These are phyloP conservation scores for Oryza nivara DNA, from an alignment of 176 grass and related monocot genomes.

Conservation along the genomic window DNA sequence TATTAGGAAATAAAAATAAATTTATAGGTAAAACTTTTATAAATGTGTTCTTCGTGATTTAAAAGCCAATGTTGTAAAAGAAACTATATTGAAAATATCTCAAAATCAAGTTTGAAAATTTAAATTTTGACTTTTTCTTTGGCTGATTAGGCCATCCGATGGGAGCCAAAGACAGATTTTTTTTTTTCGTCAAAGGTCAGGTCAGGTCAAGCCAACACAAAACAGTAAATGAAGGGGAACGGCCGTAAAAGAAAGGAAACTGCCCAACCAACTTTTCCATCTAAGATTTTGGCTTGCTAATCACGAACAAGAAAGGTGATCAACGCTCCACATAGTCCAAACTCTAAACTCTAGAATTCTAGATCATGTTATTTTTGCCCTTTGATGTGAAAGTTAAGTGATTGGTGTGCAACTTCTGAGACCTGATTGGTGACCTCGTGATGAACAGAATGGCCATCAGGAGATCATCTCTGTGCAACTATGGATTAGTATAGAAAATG, in stretches of 20 bases:
- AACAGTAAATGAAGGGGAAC: neutral
- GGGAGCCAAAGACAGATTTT: too few relatives aligned
- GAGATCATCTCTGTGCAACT: neutral
- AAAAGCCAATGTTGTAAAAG: too few relatives aligned
- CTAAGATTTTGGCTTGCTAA: neutral
- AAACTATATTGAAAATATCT: too few relatives aligned
- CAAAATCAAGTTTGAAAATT: too few relatives aligned
- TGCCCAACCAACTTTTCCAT: too few relatives aligned
- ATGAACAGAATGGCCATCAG: conserved; percentile 8
- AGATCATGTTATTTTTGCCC: neutral
- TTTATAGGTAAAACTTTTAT: too few relatives aligned
- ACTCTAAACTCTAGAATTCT: neutral
- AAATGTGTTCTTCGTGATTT: too few relatives aligned
- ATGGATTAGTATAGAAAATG: neutral
- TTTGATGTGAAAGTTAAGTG: neutral
- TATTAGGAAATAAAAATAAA: too few relatives aligned
- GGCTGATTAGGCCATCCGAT: too few relatives aligned
- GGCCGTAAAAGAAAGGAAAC: neutral
- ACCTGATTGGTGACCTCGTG: neutral
- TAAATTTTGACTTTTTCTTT: too few relatives aligned
- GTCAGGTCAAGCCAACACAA: neutral
- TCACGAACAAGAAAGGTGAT: neutral
- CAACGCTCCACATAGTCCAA: neutral
- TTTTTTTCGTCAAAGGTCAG: neutral
- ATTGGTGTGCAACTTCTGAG: neutral